Evolutionary conservation across 2,329 filamentous ascomycete genomes (phyloP).

Genomic region (Cercospora berteroae): DNA sequence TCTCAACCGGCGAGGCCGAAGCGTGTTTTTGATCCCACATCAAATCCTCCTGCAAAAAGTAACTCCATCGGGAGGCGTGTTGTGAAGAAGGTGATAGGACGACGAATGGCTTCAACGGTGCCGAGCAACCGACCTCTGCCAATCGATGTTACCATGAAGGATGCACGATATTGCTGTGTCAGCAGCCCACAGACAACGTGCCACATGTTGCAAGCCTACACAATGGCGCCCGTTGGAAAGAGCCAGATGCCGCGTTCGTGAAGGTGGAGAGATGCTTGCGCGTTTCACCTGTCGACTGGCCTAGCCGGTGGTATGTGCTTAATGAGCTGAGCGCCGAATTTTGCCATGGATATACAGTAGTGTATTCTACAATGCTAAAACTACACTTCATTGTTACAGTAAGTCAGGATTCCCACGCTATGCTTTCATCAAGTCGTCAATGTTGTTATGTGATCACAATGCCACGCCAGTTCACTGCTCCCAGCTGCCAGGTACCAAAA

Average conservation of each 20-base stretch:
- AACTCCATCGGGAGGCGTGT: not conserved
- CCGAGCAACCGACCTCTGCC: not conserved
- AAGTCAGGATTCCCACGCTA: not conserved
- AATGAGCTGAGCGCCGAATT: not conserved
- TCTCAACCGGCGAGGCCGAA: not conserved
- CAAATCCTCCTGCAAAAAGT: not conserved
- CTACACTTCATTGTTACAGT: not conserved
- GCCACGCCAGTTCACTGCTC: not conserved
- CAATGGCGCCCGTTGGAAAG: not conserved
- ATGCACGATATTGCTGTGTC: not conserved
- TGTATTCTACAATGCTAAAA: not conserved
- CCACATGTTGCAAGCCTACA: not conserved
- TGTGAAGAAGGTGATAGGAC: not conserved
- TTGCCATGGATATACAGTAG: not conserved
- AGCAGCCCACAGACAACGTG: not conserved
- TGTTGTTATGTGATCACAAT: not conserved
- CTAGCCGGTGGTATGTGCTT: not conserved
- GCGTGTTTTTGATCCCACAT: not conserved
- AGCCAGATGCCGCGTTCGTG: not conserved
- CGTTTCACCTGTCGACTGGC: not conserved
- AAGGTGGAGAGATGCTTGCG: not conserved
- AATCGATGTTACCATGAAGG: not conserved
- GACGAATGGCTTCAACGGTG: not conserved
- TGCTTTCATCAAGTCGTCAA: not conserved
- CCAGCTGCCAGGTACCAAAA: slow-evolving; percentile 14